Evolutionary conservation across 768 basidiomycete genomes (phyloP).

Genomic region (Suillus spraguei): DNA sequence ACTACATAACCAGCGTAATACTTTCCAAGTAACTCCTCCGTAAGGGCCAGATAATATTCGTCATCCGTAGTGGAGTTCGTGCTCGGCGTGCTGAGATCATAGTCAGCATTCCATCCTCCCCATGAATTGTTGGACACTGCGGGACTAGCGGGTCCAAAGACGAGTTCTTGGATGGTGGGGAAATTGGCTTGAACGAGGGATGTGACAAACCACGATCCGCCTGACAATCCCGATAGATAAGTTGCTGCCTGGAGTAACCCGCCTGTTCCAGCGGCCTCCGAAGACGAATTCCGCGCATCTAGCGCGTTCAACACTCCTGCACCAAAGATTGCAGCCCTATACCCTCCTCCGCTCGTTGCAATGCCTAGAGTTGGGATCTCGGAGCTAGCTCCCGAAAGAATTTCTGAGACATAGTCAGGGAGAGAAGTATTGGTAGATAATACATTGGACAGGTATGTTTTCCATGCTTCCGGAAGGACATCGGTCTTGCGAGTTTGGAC

Average conservation of each 20-base stretch:
- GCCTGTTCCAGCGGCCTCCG: constrained; percentile 43
- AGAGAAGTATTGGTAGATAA: constrained; percentile 30
- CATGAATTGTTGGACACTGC: constrained; percentile 25
- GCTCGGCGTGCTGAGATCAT: constrained; percentile 24
- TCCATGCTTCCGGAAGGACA: constrained; percentile 43
- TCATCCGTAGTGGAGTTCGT: constrained; percentile 18
- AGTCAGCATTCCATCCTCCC: constrained; percentile 37
- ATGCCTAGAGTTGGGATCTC: constrained; percentile 45
- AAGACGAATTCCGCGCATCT: constrained; percentile 50
- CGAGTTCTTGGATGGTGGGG: constrained; percentile 40
- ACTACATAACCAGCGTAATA: constrained; percentile 31
- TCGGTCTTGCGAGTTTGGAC: constrained; percentile 33
- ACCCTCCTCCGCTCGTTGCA: constrained; percentile 58
- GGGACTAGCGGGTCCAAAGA: constrained; percentile 32
- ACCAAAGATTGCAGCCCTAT: constrained; percentile 55
- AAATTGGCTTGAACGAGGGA: constrained; percentile 46
- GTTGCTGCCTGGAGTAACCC: constrained; percentile 55
- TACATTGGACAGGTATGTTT: constrained; percentile 41
- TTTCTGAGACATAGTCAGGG: constrained; percentile 37
- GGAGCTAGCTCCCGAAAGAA: constrained; percentile 25
- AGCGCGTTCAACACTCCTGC: constrained; percentile 53
- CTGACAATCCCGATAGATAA: constrained; percentile 56
- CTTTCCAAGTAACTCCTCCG: constrained; percentile 33
- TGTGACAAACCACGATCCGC: constrained; percentile 41
- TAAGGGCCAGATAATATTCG: constrained; percentile 22